Conservation (phyloP, 1,139 yeast species). For the Yamadazyma trypodendri region DNA sequence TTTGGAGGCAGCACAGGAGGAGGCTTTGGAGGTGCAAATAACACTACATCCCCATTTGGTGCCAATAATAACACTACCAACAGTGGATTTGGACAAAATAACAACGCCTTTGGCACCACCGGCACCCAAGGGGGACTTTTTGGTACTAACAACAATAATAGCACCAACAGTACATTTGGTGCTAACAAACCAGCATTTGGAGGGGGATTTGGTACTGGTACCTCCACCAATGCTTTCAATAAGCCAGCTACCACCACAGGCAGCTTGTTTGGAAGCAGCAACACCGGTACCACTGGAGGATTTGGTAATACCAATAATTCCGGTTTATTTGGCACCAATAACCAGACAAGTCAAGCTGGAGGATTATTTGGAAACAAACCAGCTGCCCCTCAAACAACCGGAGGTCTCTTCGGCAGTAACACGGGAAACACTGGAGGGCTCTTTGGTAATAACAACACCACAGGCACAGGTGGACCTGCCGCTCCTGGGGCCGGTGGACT, state of each 20-base stretch:
- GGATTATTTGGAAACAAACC: constrained; percentile 16
- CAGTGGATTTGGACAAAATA: constrained; percentile 23
- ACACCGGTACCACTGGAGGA: constrained; percentile 19
- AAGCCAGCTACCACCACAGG: constrained; percentile 14
- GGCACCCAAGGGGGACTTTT: constrained; percentile 13
- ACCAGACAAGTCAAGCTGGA: constrained; percentile 3
- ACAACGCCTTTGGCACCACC: constrained; percentile 12
- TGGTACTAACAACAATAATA: constrained; percentile 26
- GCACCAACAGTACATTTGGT: constrained; percentile 19
- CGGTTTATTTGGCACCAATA: constrained; percentile 28
- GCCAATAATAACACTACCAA: constrained; percentile 13
- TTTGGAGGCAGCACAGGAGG: constrained; percentile 21
- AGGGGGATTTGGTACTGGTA: constrained; percentile 22
- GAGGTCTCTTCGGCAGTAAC: constrained; percentile 28
- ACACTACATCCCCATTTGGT: constrained; percentile 15
- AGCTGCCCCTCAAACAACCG: constrained; percentile 11
- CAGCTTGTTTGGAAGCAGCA: constrained; percentile 25
- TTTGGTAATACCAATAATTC: constrained; percentile 14
- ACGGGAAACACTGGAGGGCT: constrained; percentile 17
- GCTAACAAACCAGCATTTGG: constrained; percentile 28
- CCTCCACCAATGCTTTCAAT: constrained; percentile 16
- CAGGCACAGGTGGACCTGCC: constrained; percentile 1
- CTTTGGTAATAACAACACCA: constrained; percentile 10
- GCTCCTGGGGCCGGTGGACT: constrained; percentile 10
- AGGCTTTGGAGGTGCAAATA: constrained; percentile 18